Conservation (phyloP, 805 yeast species). For the Candida parachauliodes region DNA sequence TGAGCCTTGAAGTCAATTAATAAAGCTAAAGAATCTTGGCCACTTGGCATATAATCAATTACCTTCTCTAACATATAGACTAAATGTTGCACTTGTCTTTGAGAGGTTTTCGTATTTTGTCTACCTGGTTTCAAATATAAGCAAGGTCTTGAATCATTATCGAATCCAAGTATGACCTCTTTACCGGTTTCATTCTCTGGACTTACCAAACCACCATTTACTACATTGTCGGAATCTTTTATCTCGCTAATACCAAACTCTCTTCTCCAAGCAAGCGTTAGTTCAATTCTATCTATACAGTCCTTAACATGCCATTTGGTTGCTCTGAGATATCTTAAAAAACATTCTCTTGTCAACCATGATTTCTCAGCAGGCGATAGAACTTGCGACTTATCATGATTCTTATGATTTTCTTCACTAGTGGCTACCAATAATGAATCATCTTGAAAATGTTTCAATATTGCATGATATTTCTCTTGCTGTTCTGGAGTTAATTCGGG, state of each 20-base stretch:
- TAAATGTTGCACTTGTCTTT: constrained; percentile 91
- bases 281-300: constrained; percentile 69
- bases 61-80: constrained; percentile 91
- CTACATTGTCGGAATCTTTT: constrained; percentile 41
- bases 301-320: constrained; percentile 81
- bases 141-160: constrained; percentile 87
- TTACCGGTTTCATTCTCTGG: constrained; percentile 89
- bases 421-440: constrained; percentile 48
- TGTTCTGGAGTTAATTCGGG: constrained; percentile 52
- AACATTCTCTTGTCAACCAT: constrained; percentile 92
- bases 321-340: constrained; percentile 86
- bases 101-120: constrained; percentile 89
- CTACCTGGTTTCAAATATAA: constrained; percentile 89
- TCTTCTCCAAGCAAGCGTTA: constrained; percentile 88
- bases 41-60: constrained; percentile 92
- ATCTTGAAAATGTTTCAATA: constrained; percentile 58
- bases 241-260: constrained; percentile 65
- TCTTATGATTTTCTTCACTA: constrained; percentile 46
- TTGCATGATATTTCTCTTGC: constrained; percentile 54
- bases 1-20: constrained; percentile 89
- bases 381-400: constrained; percentile 25
- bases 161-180: constrained; percentile 87
- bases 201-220: constrained; percentile 52
- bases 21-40: constrained; percentile 90
- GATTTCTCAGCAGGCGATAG: constrained; percentile 59